Base-by-base conservation (phyloP, 805 yeast genomes). In the Cyberlindnera subsufficiens region DNA sequence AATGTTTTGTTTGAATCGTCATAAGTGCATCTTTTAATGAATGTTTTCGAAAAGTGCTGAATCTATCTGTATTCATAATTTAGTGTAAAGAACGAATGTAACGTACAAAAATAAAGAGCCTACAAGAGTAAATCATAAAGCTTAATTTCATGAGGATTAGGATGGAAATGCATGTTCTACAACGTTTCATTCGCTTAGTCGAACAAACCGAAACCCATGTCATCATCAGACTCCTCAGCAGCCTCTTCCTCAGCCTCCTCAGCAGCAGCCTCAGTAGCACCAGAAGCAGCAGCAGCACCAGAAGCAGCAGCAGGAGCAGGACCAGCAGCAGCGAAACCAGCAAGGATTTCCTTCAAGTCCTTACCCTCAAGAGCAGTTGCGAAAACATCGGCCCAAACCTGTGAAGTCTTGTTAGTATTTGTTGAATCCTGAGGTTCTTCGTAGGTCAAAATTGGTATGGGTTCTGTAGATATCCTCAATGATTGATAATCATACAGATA, bases 121-220 rank as follows among this genome's bases (percentile, higher is more conserved):
- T 20, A 20, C 22, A 20, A 20, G 5, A 20, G 22, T 20, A 20
- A 20, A 20, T 20, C 22, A 20, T 20, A 20, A 20, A 20, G 22
- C 22, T 20, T 20, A 20, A 20, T 20, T 20, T 20, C 22, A 20
- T 20, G 22, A 20, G 22, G 7, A 20, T 20, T 20, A 3, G 22
- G 22, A 20, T 20, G 22, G 22, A 20, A 20, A 20, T 20, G 22
- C 22, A 20, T 20, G 22, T 20, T 20, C 6, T 20, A 20, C 22
- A 20, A 20, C 22, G 18, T n/a, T 20, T 8, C 9, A 29, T 27
- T 36, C 22, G 49, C 45, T 74, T 85, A 85, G 74, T 84, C 95
- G 77, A 85, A 85, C 74, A 85, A 79, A 75, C 91, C 91, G 82
- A 85, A 80, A 61, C 91, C 91, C 91, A 85, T 82, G 73, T 82